Conservation (phyloP, 176 grass and related monocot genomes). For the Alopecurus myosuroides region DNA sequence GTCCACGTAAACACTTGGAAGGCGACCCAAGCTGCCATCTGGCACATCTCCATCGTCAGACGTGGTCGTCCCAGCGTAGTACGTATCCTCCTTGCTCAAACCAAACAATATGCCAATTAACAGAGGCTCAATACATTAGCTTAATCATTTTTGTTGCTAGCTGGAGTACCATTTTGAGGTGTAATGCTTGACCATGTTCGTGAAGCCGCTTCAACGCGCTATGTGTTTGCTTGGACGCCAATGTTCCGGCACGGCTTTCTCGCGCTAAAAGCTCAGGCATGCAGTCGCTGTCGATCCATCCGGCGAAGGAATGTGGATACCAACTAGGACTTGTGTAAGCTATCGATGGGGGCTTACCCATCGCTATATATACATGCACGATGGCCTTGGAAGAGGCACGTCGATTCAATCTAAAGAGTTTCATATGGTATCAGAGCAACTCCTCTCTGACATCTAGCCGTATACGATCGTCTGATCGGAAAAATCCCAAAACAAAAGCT, state of each 20-base stretch:
- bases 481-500: too few relatives aligned
- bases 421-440: too few relatives aligned
- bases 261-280: not conserved
- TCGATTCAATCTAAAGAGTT: too few relatives aligned
- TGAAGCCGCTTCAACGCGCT: not conserved
- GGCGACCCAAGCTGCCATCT: not conserved
- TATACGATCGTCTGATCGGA: too few relatives aligned
- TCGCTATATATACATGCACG: too few relatives aligned
- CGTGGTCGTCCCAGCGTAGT: not conserved
- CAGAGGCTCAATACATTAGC: too few relatives aligned
- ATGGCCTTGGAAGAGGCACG: not conserved
- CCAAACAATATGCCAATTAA: not conserved
- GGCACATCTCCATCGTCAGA: not conserved
- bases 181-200: not conserved
- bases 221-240: constrained; percentile 32
- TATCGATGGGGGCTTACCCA: too few relatives aligned
- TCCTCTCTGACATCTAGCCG: too few relatives aligned
- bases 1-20: constrained; percentile 22
- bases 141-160: not conserved
- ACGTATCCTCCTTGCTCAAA: too few relatives aligned
- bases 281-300: not conserved
- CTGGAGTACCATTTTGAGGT: not conserved
- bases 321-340: too few relatives aligned
- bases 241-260: not conserved
- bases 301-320: constrained; percentile 1